Percentiles rank a stretch among this genome's conserved stretches.
These are phyloP conservation scores for Penicillium sp. DNA, from an alignment of 2,329 filamentous ascomycete genomes.

Conservation along the genomic window DNA sequence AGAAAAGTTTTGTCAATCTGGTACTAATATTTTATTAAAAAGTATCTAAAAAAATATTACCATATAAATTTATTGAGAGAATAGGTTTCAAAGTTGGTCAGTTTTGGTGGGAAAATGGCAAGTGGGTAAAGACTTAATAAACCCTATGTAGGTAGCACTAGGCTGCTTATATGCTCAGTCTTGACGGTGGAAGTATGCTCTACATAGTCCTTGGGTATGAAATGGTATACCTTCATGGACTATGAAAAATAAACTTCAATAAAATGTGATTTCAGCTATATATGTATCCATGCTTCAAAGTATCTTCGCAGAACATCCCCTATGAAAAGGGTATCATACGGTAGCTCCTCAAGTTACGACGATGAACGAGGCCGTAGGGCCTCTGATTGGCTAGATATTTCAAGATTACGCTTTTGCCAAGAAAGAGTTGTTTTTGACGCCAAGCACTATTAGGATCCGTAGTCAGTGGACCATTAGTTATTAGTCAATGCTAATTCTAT, in stretches of 20 bases:
- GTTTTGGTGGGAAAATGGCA: too few relatives aligned
- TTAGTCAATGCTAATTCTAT: too few relatives aligned
- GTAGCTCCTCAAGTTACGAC: background rate
- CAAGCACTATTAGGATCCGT: too few relatives aligned
- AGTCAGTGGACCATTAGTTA: too few relatives aligned
- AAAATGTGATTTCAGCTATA: background rate
- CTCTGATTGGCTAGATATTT: background rate
- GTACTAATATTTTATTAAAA: too few relatives aligned
- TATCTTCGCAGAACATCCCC: background rate
- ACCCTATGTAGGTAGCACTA: background rate
- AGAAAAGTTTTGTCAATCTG: too few relatives aligned
- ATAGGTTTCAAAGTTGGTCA: too few relatives aligned
- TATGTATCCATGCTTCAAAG: background rate
- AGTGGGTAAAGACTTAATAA: too few relatives aligned
- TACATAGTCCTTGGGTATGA: background rate
- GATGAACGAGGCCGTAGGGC: background rate
- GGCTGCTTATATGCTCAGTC: background rate
- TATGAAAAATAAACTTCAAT: background rate
- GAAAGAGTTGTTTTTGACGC: too few relatives aligned
- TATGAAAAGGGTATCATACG: too few relatives aligned
- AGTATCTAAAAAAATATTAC: too few relatives aligned
- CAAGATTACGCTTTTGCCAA: background rate
- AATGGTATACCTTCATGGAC: background rate
- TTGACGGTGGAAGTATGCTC: background rate
- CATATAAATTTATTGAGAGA: too few relatives aligned